These are phyloP conservation scores for Rhodosorus marinus DNA, from an alignment of 23 red algal genomes.

Conservation along the genomic window DNA sequence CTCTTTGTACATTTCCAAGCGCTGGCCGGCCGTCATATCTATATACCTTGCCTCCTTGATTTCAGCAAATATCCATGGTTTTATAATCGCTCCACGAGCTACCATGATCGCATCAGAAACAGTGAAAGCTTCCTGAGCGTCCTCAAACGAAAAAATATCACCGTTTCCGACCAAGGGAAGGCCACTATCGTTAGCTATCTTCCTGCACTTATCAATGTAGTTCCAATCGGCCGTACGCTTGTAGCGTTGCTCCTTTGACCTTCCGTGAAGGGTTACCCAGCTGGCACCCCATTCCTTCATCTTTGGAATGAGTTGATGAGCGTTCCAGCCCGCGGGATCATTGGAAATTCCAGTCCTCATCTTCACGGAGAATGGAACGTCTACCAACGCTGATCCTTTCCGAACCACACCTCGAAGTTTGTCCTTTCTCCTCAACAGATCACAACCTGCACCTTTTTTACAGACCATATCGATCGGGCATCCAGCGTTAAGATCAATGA, in stretches of 20 bases:
- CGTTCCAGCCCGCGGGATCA: slow-evolving; percentile 9
- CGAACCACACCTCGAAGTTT: slow-evolving; percentile 41
- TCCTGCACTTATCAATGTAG: slow-evolving; percentile 34
- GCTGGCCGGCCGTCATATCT: slow-evolving; percentile 52
- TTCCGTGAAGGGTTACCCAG: slow-evolving; percentile 70
- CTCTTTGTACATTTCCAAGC: slow-evolving; percentile 35
- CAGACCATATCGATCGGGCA: slow-evolving; percentile 67
- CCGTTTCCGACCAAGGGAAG: slow-evolving; percentile 52
- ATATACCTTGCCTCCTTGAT: slow-evolving; percentile 48
- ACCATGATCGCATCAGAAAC: slow-evolving; percentile 40
- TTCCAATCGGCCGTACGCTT: slow-evolving; percentile 52
- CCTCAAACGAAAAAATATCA: slow-evolving; percentile 54
- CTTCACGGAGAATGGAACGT: slow-evolving; percentile 49
- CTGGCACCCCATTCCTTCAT: slow-evolving; percentile 24
- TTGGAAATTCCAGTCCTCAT: slow-evolving; percentile 29
- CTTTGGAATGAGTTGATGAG: slow-evolving; percentile 36
- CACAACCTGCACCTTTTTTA: slow-evolving; percentile 40
- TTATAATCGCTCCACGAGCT: slow-evolving; percentile 70
- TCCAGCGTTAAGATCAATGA: slow-evolving; percentile 60
- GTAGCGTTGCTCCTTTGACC: slow-evolving; percentile 52
- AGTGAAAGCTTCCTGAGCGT: slow-evolving; percentile 7
- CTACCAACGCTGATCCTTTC: slow-evolving; percentile 4
- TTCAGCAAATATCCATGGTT: slow-evolving; percentile 84
- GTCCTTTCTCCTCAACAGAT: slow-evolving; percentile 17
- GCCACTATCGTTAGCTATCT: slow-evolving; percentile 10